Conservation (phyloP, 345 rosid genomes). For the Litchi chinensis region DNA sequence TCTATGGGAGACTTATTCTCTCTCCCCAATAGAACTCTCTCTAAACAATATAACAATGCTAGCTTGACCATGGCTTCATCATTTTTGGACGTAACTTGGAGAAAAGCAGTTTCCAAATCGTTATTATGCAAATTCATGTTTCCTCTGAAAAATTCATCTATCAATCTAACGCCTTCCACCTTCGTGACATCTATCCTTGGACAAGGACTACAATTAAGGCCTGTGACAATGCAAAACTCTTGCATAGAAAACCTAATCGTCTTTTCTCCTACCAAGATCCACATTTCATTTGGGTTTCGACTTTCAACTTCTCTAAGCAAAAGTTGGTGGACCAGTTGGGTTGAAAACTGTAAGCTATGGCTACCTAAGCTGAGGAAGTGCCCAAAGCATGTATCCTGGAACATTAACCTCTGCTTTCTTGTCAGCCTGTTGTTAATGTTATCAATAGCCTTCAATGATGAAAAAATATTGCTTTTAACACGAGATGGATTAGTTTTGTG, state of each 20-base stretch:
- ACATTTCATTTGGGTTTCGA: not conserved
- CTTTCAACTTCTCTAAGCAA: not conserved
- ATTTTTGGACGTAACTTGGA: not conserved
- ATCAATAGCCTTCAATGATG: too few species aligned
- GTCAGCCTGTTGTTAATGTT: too few species aligned
- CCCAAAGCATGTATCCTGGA: too few species aligned
- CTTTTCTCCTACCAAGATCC: not conserved
- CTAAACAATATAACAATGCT: not conserved
- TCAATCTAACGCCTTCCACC: not conserved
- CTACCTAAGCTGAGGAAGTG: too few species aligned
- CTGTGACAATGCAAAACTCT: not conserved
- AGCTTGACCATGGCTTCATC: constrained; percentile 2
- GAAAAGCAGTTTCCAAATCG: not conserved
- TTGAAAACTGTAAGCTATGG: not conserved
- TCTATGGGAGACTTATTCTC: not conserved
- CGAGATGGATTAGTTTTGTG: too few species aligned
- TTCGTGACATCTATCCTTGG: not conserved
- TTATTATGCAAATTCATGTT: not conserved
- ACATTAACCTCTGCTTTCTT: too few species aligned
- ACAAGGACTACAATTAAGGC: not conserved
- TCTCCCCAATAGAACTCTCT: not conserved
- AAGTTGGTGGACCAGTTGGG: not conserved
- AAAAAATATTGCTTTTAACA: too few species aligned
- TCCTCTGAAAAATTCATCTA: not conserved
- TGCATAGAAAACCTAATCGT: not conserved